Percentiles rank a stretch among this genome's conserved stretches.
phyloP scores from a whole-genome alignment of 2,329 filamentous ascomycete genomes.

The Monascus ruber region DNA sequence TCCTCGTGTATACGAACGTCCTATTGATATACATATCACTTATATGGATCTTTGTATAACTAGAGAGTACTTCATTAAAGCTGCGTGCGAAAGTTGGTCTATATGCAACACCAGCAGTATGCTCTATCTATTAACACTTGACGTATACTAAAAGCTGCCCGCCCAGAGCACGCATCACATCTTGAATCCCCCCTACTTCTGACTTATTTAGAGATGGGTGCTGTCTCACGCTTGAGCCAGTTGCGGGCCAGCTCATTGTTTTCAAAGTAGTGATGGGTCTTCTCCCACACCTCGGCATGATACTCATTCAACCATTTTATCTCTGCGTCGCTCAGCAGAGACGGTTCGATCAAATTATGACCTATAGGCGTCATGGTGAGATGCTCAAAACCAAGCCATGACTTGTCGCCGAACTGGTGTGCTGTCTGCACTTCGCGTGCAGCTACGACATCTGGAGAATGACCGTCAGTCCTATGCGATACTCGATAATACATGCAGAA shows the following conservation, averaged over 20 bases:
- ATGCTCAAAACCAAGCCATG: constrained; percentile 89
- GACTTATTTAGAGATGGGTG: constrained; percentile 41
- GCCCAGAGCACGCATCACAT: no score
- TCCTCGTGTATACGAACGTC: no score
- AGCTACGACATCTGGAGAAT: constrained; percentile 60
- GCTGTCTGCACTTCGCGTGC: constrained; percentile 79
- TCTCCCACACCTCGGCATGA: constrained; percentile 67
- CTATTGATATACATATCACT: no score
- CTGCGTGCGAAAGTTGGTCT: no score
- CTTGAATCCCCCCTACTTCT: no score
- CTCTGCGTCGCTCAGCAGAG: constrained; percentile 60
- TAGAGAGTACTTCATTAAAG: no score
- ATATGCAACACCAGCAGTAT: no score
- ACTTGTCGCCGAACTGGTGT: constrained; percentile 83
- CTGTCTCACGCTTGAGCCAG: constrained; percentile 85
- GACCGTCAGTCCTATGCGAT: not conserved
- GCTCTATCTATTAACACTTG: no score
- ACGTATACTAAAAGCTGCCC: no score
- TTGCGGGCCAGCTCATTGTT: constrained; percentile 58
- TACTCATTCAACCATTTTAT: constrained; percentile 81
- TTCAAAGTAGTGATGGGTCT: constrained; percentile 67
- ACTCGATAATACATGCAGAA: constrained; percentile 1
- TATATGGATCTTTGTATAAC: no score
- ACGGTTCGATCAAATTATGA: constrained; percentile 69
- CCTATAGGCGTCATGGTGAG: constrained; percentile 97